Percentiles rank a stretch among this genome's conserved stretches.
Evolutionary conservation across 2,329 filamentous ascomycete species (phyloP).

Genomic region (Zasmidium citrigriseum): DNA sequence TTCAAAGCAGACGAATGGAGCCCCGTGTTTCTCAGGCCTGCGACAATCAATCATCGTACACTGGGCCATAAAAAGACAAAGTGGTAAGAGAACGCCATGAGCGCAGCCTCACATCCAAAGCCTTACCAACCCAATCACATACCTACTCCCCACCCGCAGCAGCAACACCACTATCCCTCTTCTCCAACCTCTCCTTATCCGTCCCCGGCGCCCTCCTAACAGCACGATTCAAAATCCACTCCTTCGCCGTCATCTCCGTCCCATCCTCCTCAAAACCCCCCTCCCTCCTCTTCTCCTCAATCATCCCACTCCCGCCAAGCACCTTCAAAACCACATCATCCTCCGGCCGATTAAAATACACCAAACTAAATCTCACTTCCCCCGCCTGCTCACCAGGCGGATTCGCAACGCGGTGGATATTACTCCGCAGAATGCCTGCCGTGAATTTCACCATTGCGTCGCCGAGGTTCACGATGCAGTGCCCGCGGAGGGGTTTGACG

Average conservation of each 20-base stretch:
- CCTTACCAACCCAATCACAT: not conserved
- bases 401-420: constrained; percentile 50
- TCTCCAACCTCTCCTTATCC: constrained; percentile 20
- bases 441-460: constrained; percentile 51
- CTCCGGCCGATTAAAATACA: constrained; percentile 57
- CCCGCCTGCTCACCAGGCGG: constrained; percentile 50
- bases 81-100: not conserved
- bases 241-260: constrained; percentile 28
- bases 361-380: constrained; percentile 52
- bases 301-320: constrained; percentile 34
- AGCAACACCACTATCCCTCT: constrained; percentile 14
- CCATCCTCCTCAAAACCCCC: constrained; percentile 25
- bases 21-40: not conserved
- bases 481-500: constrained; percentile 52
- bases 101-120: not conserved
- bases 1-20: not conserved
- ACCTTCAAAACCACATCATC: constrained; percentile 48
- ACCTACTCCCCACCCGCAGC: not conserved
- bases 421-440: constrained; percentile 35
- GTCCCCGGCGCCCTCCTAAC: constrained; percentile 32
- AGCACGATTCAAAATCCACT: constrained; percentile 44
- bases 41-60: not conserved
- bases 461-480: constrained; percentile 51
- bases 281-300: constrained; percentile 28
- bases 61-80: too few relatives aligned